Conservation (phyloP, 805 yeast species). For the Tetrapisispora arboricola region DNA sequence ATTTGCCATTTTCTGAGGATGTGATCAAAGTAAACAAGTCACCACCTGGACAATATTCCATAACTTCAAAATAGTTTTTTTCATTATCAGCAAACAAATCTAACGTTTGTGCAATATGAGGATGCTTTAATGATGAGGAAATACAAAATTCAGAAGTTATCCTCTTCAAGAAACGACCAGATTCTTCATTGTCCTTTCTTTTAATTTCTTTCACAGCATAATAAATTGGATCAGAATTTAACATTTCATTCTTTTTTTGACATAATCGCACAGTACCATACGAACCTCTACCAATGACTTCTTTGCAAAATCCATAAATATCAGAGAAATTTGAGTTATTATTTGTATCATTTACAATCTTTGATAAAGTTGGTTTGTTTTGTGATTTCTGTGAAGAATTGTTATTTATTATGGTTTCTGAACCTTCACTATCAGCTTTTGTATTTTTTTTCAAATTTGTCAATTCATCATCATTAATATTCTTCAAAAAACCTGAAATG, state of each 20-base stretch:
- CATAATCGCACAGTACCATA: conserved; percentile 89
- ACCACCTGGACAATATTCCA: conserved; percentile 81
- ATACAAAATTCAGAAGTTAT: conserved; percentile 77
- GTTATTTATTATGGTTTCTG: not conserved
- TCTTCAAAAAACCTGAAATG: conserved; percentile 50
- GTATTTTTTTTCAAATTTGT: conserved; percentile 15
- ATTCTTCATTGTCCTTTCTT: conserved; percentile 48
- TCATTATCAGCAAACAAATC: conserved; percentile 73
- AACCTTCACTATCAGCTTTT: not conserved
- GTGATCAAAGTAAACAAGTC: conserved; percentile 68
- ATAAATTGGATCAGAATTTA: conserved; percentile 37
- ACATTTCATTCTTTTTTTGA: conserved; percentile 45
- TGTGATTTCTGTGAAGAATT: not conserved
- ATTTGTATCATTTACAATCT: not conserved
- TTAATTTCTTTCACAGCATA: conserved; percentile 83
- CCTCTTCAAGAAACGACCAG: conserved; percentile 57
- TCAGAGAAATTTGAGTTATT: conserved; percentile 42
- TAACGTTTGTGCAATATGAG: conserved; percentile 64
- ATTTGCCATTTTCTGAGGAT: conserved; percentile 47
- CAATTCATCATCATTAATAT: not conserved
- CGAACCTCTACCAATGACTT: conserved; percentile 86
- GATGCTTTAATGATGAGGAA: conserved; percentile 59
- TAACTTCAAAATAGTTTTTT: conserved; percentile 73
- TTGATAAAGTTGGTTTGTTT: conserved; percentile 1
- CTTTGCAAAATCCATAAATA: conserved; percentile 90